phyloP scores from a whole-genome alignment of 495 filamentous ascomycete species.

The Penicillium crystallinum region DNA sequence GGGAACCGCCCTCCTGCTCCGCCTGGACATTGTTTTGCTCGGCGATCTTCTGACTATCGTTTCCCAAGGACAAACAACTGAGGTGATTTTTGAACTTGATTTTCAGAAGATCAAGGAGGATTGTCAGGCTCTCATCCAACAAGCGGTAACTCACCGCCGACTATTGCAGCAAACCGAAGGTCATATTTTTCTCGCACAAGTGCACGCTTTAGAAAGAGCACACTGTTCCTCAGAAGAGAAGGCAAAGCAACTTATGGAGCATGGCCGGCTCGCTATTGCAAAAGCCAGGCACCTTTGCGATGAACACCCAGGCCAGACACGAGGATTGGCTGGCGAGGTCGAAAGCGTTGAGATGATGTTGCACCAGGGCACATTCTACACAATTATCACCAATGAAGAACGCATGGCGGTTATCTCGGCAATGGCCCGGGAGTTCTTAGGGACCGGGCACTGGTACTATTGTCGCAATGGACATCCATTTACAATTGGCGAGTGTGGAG shows the following conservation, averaged over 20 bases:
- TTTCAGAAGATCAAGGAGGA: conserved; percentile 35
- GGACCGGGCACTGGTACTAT: conserved; percentile 64
- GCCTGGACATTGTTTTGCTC: conserved; percentile 52
- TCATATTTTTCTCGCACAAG: conserved; percentile 31
- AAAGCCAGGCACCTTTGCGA: conserved; percentile 26
- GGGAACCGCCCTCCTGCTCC: conserved; percentile 46
- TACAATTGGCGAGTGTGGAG: conserved; percentile 68
- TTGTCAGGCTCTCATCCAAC: conserved; percentile 10
- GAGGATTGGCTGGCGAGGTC: conserved; percentile 24
- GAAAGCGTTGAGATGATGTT: conserved; percentile 30
- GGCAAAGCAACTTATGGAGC: neutral
- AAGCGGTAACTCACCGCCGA: conserved; percentile 5
- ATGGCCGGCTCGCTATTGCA: conserved; percentile 11
- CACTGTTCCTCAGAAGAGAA: neutral
- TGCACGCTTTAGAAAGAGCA: conserved; percentile 31
- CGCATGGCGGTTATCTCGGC: conserved; percentile 43
- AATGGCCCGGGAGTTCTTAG: conserved; percentile 47
- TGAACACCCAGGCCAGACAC: conserved; percentile 19
- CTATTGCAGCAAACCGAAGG: conserved; percentile 26
- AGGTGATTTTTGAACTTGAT: conserved; percentile 22
- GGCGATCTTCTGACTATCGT: conserved; percentile 27
- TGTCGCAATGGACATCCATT: conserved; percentile 67
- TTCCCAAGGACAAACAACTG: conserved; percentile 32
- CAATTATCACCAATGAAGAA: conserved; percentile 42
- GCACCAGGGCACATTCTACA: conserved; percentile 34